These are phyloP conservation scores for Annulohypoxylon nitens DNA, from an alignment of 495 filamentous ascomycete genomes.

Conservation along the genomic window DNA sequence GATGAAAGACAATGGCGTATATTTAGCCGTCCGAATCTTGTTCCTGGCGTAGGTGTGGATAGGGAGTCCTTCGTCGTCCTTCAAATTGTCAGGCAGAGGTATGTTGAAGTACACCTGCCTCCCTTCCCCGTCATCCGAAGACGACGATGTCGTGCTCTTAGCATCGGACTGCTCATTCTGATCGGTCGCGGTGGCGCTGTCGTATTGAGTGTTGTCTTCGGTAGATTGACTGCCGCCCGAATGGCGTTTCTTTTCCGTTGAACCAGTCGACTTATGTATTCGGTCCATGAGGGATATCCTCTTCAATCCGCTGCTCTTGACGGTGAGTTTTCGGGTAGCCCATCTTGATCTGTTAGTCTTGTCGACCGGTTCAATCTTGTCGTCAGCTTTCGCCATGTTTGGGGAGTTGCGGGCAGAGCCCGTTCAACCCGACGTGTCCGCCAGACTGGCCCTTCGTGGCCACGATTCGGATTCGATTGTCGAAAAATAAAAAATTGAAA, in stretches of 20 bases:
- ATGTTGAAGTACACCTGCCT: constrained; percentile 84
- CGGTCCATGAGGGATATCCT: constrained; percentile 86
- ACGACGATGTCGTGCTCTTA: constrained; percentile 40
- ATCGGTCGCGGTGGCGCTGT: constrained; percentile 53
- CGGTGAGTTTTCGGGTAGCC: constrained; percentile 87
- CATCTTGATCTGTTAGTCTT: constrained; percentile 82
- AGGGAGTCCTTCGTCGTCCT: constrained; percentile 86
- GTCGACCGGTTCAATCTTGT: constrained; percentile 53
- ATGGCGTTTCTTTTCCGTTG: constrained; percentile 80
- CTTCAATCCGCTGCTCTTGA: constrained; percentile 80
- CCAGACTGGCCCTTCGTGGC: constrained; percentile 59
- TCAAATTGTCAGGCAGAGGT: constrained; percentile 79
- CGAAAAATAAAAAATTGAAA: not conserved
- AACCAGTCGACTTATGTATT: constrained; percentile 72
- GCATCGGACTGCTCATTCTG: constrained; percentile 46
- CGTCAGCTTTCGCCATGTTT: constrained; percentile 64
- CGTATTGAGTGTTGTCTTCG: constrained; percentile 55
- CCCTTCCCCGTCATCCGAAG: constrained; percentile 48
- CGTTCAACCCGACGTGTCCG: constrained; percentile 61
- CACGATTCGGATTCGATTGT: constrained; percentile 43
- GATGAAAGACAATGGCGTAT: constrained; percentile 95
- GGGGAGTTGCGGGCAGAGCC: constrained; percentile 63
- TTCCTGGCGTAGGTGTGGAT: constrained; percentile 80
- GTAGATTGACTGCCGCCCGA: constrained; percentile 64
- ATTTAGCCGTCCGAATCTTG: constrained; percentile 98